Evolutionary conservation across 768 basidiomycete species (phyloP), one percentile per base, ranked within the genome.

Genomic region (Hygrophorus pudorinus): DNA sequence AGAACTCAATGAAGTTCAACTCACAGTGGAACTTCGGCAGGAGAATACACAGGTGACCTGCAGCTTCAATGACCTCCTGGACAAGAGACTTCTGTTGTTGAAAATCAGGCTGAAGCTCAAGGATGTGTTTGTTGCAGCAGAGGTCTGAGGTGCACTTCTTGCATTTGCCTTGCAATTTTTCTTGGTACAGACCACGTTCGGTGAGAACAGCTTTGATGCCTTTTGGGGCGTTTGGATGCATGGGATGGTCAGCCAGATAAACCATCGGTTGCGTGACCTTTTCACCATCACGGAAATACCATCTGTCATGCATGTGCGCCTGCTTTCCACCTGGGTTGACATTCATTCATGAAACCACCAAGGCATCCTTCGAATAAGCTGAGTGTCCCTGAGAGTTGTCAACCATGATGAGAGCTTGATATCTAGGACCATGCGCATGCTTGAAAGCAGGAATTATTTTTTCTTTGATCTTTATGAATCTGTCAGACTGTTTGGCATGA

Each of bases 381-480:
- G 58, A 55, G 44, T 67, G 65, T 0, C 67, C 68, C 43, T 70
- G 66, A 2, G 67, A 72, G 42, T 70, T 63, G 45, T 70, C 63
- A 42, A 72, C 58, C 41, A 69, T 47, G 32, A 71, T 51, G 0
- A 70, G 49, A 1, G 59, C 62, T 39, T 63, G 60, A 51, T 61
- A 64, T 16, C 51, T 56, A 2, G 60, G 55, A 1, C 55, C 55
- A 50, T 65, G 68, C 39, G 38, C 54, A 10, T 21, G 12, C 41
- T 65, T 57, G 44, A 62, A 62, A 13, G 54, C 54, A 8, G 59
- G 59, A 20, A 62, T 60, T 20, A 62, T 59, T 42, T 57, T 59
- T 38, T 57, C 55, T 1, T 30, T 24, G 8, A 62, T 34, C 59
- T 62, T 38, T 10, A 30, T 34, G 32, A 18, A 41, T 11, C 12